phyloP scores from a whole-genome alignment of 495 filamentous ascomycete species.

The Hypoxylon perforatum region DNA sequence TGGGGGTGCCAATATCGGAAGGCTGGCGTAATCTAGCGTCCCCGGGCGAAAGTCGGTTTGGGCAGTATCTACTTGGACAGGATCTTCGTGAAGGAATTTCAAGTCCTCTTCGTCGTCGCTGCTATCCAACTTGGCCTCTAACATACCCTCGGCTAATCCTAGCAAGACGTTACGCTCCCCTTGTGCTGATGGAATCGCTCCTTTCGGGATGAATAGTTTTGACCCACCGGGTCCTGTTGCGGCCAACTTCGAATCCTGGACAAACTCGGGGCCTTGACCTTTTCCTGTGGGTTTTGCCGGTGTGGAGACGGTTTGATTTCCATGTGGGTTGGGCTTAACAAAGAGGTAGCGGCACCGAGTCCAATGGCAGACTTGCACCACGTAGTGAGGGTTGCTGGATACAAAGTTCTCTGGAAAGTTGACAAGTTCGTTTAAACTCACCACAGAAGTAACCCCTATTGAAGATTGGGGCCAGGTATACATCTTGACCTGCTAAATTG shows the following conservation, averaged over 20 bases:
- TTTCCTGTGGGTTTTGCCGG: neutral
- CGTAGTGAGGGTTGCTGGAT: constrained; percentile 67
- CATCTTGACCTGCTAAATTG: neutral
- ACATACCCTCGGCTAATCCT: neutral
- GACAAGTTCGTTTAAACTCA: constrained; percentile 91
- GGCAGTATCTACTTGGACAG: constrained; percentile 50
- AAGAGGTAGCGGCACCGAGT: constrained; percentile 93
- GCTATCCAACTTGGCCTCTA: neutral
- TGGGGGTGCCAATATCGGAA: constrained; percentile 71
- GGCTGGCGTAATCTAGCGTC: constrained; percentile 62
- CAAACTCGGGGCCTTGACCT: constrained; percentile 2
- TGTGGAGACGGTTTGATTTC: neutral
- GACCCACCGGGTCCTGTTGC: constrained; percentile 6
- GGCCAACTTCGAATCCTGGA: constrained; percentile 29
- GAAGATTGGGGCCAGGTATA: constrained; percentile 73
- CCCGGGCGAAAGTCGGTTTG: constrained; percentile 78
- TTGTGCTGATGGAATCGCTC: constrained; percentile 29
- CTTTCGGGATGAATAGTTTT: constrained; percentile 30
- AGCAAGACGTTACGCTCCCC: neutral
- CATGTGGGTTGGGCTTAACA: constrained; percentile 53
- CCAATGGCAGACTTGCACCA: constrained; percentile 84
- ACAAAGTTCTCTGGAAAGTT: constrained; percentile 75
- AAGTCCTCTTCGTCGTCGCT: constrained; percentile 38
- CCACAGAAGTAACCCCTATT: constrained; percentile 65
- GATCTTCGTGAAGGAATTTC: constrained; percentile 53